Conservation (phyloP, 805 yeast genomes). For the Pichia rugopelliculosa region DNA sequence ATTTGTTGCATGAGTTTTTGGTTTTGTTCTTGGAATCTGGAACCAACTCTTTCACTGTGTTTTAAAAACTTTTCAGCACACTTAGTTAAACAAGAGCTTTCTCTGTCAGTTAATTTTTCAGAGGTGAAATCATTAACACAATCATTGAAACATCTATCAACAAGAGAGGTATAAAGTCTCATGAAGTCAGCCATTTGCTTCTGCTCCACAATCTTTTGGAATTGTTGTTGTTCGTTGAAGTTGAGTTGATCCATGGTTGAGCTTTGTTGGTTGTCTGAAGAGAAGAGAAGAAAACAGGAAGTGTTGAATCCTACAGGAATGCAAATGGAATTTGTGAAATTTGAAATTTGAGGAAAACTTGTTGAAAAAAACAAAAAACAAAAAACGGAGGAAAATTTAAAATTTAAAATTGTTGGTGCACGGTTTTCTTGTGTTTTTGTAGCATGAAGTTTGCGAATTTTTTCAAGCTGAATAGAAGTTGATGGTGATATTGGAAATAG, state of each 20-base stretch:
- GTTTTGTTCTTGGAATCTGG: constrained; percentile 98
- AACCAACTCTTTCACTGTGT: constrained; percentile 97
- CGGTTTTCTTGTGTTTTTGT: neutral
- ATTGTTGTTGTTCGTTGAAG: constrained; percentile 93
- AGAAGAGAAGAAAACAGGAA: neutral
- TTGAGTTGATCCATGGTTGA: constrained; percentile 84
- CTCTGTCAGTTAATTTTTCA: constrained; percentile 75
- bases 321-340: neutral
- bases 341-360: neutral
- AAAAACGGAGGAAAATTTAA: neutral
- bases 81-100: constrained; percentile 75
- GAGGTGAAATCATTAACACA: constrained; percentile 99
- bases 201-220: constrained; percentile 90
- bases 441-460: neutral
- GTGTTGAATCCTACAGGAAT: neutral
- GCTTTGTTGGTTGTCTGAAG: neutral
- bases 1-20: constrained; percentile 63
- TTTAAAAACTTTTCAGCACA: constrained; percentile 97
- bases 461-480: neutral
- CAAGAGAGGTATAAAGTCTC: constrained; percentile 91
- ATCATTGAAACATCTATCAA: constrained; percentile 94
- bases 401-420: neutral
- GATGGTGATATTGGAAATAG: too few species aligned
- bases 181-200: constrained; percentile 99
- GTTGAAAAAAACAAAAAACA: too few species aligned